A percentile compares a stretch with the other conserved stretches of the same genome.
Evolutionary conservation across 495 filamentous ascomycete genomes (phyloP).

Genomic region (Trichoderma reesei): DNA sequence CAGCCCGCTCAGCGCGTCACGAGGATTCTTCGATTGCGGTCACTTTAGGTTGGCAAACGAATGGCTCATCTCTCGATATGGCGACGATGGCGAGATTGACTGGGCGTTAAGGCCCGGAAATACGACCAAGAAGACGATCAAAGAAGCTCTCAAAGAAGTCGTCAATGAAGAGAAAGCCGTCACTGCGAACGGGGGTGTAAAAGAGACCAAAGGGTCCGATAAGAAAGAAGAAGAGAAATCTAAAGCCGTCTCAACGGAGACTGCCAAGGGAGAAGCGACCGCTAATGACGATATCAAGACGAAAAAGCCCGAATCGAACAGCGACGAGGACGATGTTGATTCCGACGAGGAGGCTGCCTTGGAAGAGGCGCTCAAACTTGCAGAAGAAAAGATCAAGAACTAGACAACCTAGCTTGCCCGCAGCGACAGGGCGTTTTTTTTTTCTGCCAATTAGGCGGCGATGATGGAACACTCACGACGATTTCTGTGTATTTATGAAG

Average conservation of each 20-base stretch:
- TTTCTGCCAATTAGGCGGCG: neutral
- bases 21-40: conserved; percentile 76
- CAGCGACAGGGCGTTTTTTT: neutral
- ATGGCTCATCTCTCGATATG: conserved; percentile 73
- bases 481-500: neutral
- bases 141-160: conserved; percentile 18
- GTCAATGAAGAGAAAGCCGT: conserved; percentile 11
- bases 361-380: conserved; percentile 15
- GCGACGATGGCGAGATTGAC: conserved; percentile 67
- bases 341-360: conserved; percentile 13
- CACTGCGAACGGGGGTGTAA: neutral
- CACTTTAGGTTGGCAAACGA: conserved; percentile 87
- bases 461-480: conserved; percentile 3
- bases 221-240: neutral
- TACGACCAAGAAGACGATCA: conserved; percentile 13
- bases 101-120: conserved; percentile 59
- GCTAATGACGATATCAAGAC: neutral
- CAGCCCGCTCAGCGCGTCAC: conserved; percentile 70
- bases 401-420: conserved; percentile 2
- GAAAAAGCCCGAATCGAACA: conserved; percentile 16
- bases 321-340: conserved; percentile 15
- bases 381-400: conserved; percentile 8
- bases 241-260: neutral
- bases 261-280: neutral
- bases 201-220: conserved; percentile 13